phyloP scores from a whole-genome alignment of 495 filamentous ascomycete species.

The Penicillium nucicola region DNA sequence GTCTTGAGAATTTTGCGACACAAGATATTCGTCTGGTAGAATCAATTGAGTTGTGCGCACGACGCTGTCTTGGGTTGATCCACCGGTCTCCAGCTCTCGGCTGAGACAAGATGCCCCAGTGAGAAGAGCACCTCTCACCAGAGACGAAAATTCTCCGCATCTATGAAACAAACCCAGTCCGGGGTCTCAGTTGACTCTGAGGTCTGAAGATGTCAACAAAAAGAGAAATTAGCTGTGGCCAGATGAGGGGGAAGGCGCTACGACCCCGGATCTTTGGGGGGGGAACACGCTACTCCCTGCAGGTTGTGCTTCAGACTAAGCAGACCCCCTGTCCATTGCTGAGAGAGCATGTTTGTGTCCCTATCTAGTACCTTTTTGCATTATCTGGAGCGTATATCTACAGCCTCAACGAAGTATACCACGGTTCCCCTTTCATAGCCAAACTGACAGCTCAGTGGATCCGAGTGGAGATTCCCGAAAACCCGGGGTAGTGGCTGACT shows the following conservation, averaged over 20 bases:
- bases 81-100: constrained; percentile 8
- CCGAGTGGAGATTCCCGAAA: constrained; percentile 6
- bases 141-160: constrained; percentile 23
- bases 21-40: constrained; percentile 9
- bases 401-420: no score
- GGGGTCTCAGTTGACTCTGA: no score
- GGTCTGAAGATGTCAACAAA: not conserved
- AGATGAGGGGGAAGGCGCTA: constrained; percentile 15
- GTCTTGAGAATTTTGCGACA: not conserved
- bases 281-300: constrained; percentile 3
- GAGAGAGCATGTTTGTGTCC: not conserved
- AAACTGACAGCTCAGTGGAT: not conserved
- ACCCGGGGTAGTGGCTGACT: constrained; percentile 12
- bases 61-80: constrained; percentile 1
- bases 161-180: not conserved
- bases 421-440: no score
- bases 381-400: no score
- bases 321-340: not conserved
- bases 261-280: constrained; percentile 15
- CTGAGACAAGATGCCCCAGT: constrained; percentile 12
- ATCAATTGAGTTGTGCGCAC: not conserved
- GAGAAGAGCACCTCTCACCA: constrained; percentile 26
- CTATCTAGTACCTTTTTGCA: no score
- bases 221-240: not conserved
- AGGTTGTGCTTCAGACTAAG: constrained; percentile 4